A percentile compares a stretch with the other conserved stretches of the same genome.
Conservation (phyloP, 2,329 filamentous ascomycete genomes). For the Stachybotrys elegans region DNA sequence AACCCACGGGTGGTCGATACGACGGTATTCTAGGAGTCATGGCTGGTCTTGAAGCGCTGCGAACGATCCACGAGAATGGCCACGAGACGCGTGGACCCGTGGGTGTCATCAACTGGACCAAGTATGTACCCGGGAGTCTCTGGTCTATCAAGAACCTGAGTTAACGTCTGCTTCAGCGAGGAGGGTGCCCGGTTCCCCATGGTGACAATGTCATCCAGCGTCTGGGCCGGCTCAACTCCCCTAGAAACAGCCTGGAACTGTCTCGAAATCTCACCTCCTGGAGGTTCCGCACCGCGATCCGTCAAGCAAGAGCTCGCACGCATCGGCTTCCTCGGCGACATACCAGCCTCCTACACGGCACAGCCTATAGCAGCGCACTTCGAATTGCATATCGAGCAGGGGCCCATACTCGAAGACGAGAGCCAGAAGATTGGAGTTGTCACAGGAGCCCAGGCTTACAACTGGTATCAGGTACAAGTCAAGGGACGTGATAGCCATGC, state of each 20-base stretch:
- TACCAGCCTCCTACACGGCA: constrained; percentile 17
- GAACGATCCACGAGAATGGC: constrained; percentile 60
- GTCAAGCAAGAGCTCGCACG: constrained; percentile 52
- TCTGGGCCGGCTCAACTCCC: constrained; percentile 67
- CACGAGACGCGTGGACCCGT: constrained; percentile 66
- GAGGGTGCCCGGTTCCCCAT: constrained; percentile 77
- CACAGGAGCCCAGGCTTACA: constrained; percentile 17
- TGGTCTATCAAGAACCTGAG: constrained; percentile 6
- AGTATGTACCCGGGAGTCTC: constrained; percentile 32
- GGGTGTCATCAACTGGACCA: constrained; percentile 75
- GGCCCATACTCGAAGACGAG: constrained; percentile 14
- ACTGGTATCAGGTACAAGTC: constrained; percentile 19
- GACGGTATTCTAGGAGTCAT: constrained; percentile 74
- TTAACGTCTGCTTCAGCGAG: constrained; percentile 50
- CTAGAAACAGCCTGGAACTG: constrained; percentile 56
- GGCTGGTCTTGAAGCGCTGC: constrained; percentile 69
- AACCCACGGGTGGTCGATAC: constrained; percentile 62
- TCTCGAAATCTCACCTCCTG: constrained; percentile 49
- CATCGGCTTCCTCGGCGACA: constrained; percentile 63
- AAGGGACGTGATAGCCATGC: constrained; percentile 19
- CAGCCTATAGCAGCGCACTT: constrained; percentile 69
- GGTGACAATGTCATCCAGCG: constrained; percentile 69
- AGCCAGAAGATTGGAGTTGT: constrained; percentile 13
- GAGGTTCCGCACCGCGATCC: constrained; percentile 14
- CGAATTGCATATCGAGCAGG: constrained; percentile 79